Conservation (phyloP, 352 stramenopile species). For the Elongisporangium anandrum region DNA sequence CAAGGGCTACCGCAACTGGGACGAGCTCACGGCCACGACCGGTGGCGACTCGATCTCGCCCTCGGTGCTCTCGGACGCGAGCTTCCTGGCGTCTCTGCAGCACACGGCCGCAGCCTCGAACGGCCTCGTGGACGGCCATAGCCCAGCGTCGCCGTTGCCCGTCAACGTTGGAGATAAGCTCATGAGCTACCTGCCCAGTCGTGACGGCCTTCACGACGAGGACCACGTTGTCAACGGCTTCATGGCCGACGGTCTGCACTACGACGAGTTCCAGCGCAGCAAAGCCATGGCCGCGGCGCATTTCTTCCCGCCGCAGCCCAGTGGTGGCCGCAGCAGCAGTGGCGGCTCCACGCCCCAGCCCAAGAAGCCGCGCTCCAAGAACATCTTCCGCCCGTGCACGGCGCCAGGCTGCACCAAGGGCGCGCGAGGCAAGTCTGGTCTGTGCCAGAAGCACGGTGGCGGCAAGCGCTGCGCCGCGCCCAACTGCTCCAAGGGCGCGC, state of each 20-base stretch:
- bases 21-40: conserved; percentile 1
- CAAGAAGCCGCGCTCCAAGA: conserved; percentile 72
- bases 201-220: conserved; percentile 8
- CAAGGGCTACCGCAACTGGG: not conserved
- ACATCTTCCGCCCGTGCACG: conserved; percentile 64
- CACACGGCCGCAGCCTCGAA: conserved; percentile 17
- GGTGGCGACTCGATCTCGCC: conserved; percentile 4
- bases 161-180: conserved; percentile 26
- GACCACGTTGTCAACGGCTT: conserved; percentile 13
- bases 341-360: conserved; percentile 8
- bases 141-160: conserved; percentile 4
- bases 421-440: conserved; percentile 71
- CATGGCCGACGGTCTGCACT: conserved; percentile 8
- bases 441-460: conserved; percentile 84
- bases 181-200: conserved; percentile 28
- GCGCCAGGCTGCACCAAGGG: conserved; percentile 65
- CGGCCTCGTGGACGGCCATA: conserved; percentile 5
- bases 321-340: conserved; percentile 17
- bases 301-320: conserved; percentile 3
- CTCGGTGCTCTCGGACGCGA: conserved; percentile 25
- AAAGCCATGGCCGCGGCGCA: conserved; percentile 20
- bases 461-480: conserved; percentile 64
- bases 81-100: conserved; percentile 50
- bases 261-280: conserved; percentile 8
- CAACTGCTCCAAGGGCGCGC: conserved; percentile 75